Base-by-base conservation (phyloP, 768 basidiomycete species). In the Mycena olivaceomarginata region DNA sequence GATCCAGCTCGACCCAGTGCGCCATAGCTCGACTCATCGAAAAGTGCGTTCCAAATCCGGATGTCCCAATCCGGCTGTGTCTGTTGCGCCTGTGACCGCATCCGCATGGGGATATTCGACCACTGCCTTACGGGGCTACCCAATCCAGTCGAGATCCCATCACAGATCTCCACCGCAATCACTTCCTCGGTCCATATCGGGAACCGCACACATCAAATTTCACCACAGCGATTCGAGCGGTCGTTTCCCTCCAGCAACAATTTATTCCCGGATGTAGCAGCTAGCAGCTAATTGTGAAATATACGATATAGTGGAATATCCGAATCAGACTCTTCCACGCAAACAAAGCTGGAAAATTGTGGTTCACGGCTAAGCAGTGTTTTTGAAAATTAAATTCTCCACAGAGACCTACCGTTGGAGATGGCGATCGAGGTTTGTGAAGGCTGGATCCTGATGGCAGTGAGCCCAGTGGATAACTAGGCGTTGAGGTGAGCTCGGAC, bases 41-140 rank as follows among this genome's bases (percentile, higher is more conserved):
- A 37, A 37, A 8, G 12, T 9, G 31, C 25, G 7, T 13, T 16
- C 60, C 39, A 40, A 40, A 40, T 40, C 39, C 6, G 60, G 48
- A 43, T 20, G 15, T 43, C 57, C 41, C 12, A 18, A 45, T 22
- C n/a, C n/a, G 68, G 68, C 13, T 2, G 2, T 15, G 48, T 45
- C 68, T 59, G 43, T 57, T 70, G 68, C 60, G 53, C 67, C 67
- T 68, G 68, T 70, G 68, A 70, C 56, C 64, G 22, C 22, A 3
- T n/a, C 68, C 68, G 2, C 9, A 45, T 13, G 25, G 56, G 68
- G 68, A 25, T 57, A 39, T 12, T 31, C 4, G 12, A 53, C 39
- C 45, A 6, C 16, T 15, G 4, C 48, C 15, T 51, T 51, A 16
- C 10, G 31, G 31, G 31, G 15, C 15, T 2, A 12, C 40, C 41